Evolutionary conservation across 2,329 filamentous ascomycete genomes (phyloP).

Genomic region (Penicillium sp.): DNA sequence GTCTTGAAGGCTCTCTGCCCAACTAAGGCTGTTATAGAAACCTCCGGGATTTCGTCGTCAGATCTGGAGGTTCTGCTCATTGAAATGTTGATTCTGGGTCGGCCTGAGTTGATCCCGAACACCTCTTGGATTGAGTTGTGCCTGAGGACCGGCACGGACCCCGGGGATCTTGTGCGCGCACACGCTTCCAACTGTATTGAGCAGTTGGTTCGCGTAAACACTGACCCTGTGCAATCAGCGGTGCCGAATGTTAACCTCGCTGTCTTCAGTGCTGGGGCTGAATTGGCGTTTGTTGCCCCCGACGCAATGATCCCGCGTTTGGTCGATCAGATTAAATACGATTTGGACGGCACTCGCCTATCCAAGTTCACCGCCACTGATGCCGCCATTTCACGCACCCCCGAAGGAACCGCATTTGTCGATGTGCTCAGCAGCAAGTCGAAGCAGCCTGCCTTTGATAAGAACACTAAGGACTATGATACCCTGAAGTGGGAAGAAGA

Average conservation of each 20-base stretch:
- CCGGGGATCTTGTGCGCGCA: constrained; percentile 69
- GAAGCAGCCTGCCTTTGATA: constrained; percentile 67
- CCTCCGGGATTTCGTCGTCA: constrained; percentile 41
- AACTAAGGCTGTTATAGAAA: constrained; percentile 24
- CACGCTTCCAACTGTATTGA: constrained; percentile 63
- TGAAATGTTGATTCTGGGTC: constrained; percentile 72
- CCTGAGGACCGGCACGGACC: constrained; percentile 75
- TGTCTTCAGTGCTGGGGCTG: constrained; percentile 80
- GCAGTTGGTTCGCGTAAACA: constrained; percentile 59
- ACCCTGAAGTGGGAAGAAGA: constrained; percentile 97
- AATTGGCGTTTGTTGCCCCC: constrained; percentile 90
- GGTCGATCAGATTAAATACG: constrained; percentile 67
- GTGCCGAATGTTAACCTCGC: constrained; percentile 55
- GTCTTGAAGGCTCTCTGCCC: constrained; percentile 49
- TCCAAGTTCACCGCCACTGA: constrained; percentile 77
- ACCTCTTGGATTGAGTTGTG: constrained; percentile 88
- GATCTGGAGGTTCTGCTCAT: constrained; percentile 69
- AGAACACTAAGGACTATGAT: constrained; percentile 92
- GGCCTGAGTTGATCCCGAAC: constrained; percentile 71
- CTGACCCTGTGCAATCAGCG: constrained; percentile 40
- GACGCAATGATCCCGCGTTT: constrained; percentile 74
- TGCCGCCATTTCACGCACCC: constrained; percentile 87
- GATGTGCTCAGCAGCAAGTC: constrained; percentile 86
- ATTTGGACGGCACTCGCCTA: constrained; percentile 70
- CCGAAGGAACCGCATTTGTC: constrained; percentile 82